Base-by-base conservation (phyloP, 169 alveolate genomes). In the Cryptosporidium parvum region DNA sequence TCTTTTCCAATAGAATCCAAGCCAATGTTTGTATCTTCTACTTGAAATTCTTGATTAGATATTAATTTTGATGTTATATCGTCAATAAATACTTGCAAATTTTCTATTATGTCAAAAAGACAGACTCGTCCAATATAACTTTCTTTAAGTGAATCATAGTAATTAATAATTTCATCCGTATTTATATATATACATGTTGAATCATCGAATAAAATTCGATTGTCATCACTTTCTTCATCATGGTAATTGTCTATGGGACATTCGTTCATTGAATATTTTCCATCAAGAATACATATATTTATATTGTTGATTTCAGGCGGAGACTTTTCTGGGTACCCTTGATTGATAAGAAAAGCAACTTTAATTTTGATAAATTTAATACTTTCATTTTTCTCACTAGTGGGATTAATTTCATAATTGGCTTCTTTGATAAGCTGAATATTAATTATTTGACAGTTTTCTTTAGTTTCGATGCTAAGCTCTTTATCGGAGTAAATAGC, bases 401-500 rank as follows among this genome's bases (percentile, higher is more conserved):
- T 18, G 6, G 14, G 1, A 9, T 23, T 71, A 23, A 71, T 26
- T 10, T n/a, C 72, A 10, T 3, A 23, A 6, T 37, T 67, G 14
- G 68, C 52, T 51, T 80, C 89, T 80, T 65, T 80, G 12, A 70
- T 29, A 44, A 80, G 39, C 29, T 59, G 89, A 35, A 80, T 80
- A 37, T 39, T 12, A 14, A 80, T 42, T 31, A 33, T 61, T 31
- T 18, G 18, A 26, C 39, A 29, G 23, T 39, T n/a, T 18, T 62
- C 89, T 23, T 35, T 73, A n/a, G 68, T 56, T 59, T 80, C 89
- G 44, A 42, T 42, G 8, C 39, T 12, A 7, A 80, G 65, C 56
- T 61, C 89, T 31, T 80, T 51, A n/a, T 62, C 69, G 44, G 89
- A 44, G 68, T 80, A 80, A 59, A 80, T 80, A 9, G 89, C 73